A percentile compares a stretch with the other conserved stretches of the same genome.
phyloP scores from a whole-genome alignment of 148 eudicot species.

The Suaeda aralocaspica region DNA sequence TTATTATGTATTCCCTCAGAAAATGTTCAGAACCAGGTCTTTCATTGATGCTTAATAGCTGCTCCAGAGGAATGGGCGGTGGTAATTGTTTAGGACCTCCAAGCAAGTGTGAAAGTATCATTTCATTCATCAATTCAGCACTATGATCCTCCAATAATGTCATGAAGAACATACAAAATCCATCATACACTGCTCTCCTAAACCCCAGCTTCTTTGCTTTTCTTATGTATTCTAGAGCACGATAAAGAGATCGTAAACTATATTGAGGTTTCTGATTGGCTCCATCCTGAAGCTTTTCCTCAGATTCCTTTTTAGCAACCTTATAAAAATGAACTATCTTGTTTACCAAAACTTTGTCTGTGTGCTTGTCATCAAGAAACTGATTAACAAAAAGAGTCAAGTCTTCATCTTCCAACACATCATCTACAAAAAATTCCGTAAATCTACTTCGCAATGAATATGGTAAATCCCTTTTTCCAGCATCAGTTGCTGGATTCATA shows the following conservation, averaged over 20 bases:
- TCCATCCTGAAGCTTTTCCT: slow-evolving; percentile 87
- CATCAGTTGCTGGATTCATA: slow-evolving; percentile 99
- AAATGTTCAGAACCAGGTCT: slow-evolving; percentile 35
- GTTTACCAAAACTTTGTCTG: slow-evolving; percentile 39
- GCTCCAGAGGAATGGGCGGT: slow-evolving; percentile 38
- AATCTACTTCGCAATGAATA: slow-evolving; percentile 71
- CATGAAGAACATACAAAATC: slow-evolving; percentile 88
- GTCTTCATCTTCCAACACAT: slow-evolving; percentile 77
- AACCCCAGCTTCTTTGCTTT: slow-evolving; percentile 52
- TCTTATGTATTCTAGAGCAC: slow-evolving; percentile 78
- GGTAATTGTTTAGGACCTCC: slow-evolving; percentile 48
- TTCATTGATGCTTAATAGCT: slow-evolving; percentile 36
- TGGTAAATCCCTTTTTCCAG: slow-evolving; percentile 95
- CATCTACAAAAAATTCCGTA: slow-evolving; percentile 91
- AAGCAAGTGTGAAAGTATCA: slow-evolving; percentile 42
- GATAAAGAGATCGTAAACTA: slow-evolving; percentile 91
- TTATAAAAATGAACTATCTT: slow-evolving; percentile 70
- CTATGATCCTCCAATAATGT: slow-evolving; percentile 67
- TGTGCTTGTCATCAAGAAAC: slow-evolving; percentile 46
- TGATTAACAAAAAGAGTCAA: slow-evolving; percentile 58
- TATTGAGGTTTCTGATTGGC: slow-evolving; percentile 98
- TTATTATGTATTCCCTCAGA: slow-evolving; percentile 57
- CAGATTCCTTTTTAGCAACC: slow-evolving; percentile 80
- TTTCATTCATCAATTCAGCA: slow-evolving; percentile 57
- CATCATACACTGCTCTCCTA: slow-evolving; percentile 71